Percentiles rank a stretch among this genome's conserved stretches.
Evolutionary conservation across 768 basidiomycete species (phyloP).

Genomic region (Lentinula sp.): DNA sequence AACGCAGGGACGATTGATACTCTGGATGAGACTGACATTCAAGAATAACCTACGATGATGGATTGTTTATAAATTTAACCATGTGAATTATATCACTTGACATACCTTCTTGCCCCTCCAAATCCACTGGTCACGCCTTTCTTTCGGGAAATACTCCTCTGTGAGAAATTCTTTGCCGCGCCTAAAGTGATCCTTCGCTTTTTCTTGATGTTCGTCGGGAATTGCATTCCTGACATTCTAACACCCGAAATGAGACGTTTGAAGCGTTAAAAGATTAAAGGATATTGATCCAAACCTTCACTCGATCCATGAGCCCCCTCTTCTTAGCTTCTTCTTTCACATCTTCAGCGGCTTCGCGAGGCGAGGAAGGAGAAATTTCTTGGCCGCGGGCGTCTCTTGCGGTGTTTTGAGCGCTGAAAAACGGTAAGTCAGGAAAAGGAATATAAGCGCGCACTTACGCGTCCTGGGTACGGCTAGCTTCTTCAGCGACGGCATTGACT

Average conservation of each 20-base stretch:
- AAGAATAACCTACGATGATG: slow-evolving; percentile 53
- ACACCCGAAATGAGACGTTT: not conserved
- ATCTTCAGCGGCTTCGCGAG: slow-evolving; percentile 1
- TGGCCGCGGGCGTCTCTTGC: not conserved
- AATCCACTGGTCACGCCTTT: slow-evolving; percentile 88
- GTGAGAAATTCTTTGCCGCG: slow-evolving; percentile 60
- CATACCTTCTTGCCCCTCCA: slow-evolving; percentile 86
- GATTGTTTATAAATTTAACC: not conserved
- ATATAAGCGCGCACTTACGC: not conserved
- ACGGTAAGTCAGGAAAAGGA: not conserved
- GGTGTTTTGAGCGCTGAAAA: not conserved
- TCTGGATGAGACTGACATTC: slow-evolving; percentile 92
- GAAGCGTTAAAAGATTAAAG: slow-evolving; percentile 19
- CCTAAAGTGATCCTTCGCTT: slow-evolving; percentile 45
- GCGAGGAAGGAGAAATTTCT: not conserved
- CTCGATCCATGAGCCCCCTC: slow-evolving; percentile 18
- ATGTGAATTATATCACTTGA: not conserved
- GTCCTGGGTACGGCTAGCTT: not conserved
- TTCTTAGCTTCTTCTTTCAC: slow-evolving; percentile 2
- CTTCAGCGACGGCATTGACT: slow-evolving; percentile 7
- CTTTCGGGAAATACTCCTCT: slow-evolving; percentile 87
- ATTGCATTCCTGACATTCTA: slow-evolving; percentile 37
- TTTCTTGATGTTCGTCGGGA: slow-evolving; percentile 64
- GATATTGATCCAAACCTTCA: slow-evolving; percentile 12
- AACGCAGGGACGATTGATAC: slow-evolving; percentile 77